Percentiles rank a stretch among this genome's conserved stretches.
Conservation (phyloP, 208 protist genomes). For the Naegleria lovaniensis region DNA sequence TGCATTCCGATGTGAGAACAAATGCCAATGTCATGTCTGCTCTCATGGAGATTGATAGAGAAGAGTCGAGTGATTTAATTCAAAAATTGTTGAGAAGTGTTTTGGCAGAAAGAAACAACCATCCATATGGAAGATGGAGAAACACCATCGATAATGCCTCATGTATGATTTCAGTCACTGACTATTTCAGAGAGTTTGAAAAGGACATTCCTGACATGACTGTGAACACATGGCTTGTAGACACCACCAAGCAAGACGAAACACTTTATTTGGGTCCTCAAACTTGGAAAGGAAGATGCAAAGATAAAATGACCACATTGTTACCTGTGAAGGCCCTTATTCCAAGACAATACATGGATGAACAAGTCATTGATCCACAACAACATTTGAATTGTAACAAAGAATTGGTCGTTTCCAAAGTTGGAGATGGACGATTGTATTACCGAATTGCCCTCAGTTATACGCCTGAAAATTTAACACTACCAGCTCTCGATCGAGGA, state of each 20-base stretch:
- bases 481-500: background rate
- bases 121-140: background rate
- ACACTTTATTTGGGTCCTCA: background rate
- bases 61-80: background rate
- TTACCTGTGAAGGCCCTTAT: background rate
- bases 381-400: background rate
- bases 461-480: background rate
- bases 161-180: background rate
- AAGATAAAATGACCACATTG: background rate
- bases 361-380: background rate
- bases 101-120: background rate
- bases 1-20: background rate
- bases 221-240: background rate
- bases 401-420: background rate
- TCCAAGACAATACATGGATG: background rate
- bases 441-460: background rate
- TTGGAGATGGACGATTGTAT: background rate
- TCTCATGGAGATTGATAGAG: background rate
- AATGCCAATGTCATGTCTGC: background rate
- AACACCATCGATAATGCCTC: background rate
- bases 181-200: background rate
- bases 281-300: background rate
- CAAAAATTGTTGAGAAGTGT: background rate
- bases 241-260: background rate
- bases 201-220: background rate